A percentile compares a stretch with the other conserved stretches of the same genome.
Conservation (phyloP, 2,329 filamentous ascomycete genomes). For the Chaetomium strumarium region DNA sequence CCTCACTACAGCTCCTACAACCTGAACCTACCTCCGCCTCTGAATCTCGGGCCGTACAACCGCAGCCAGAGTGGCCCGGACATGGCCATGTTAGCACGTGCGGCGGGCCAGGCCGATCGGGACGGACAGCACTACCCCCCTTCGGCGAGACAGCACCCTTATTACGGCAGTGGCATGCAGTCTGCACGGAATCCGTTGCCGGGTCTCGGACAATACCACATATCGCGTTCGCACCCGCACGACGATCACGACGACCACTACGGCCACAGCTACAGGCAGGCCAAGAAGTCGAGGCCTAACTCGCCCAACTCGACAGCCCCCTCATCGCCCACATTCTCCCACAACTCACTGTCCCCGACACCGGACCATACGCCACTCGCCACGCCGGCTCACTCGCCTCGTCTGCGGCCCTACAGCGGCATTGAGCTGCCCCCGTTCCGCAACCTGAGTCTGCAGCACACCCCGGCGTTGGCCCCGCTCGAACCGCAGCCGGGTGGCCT, state of each 20-base stretch:
- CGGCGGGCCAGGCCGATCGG: constrained; percentile 57
- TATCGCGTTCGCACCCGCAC: constrained; percentile 82
- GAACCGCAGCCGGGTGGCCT: constrained; percentile 48
- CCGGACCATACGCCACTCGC: constrained; percentile 98
- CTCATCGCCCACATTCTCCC: constrained; percentile 92
- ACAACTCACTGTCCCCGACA: constrained; percentile 90
- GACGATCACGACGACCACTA: constrained; percentile 79
- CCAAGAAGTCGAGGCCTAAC: constrained; percentile 86
- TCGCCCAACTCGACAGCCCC: constrained; percentile 94
- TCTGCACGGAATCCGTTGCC: constrained; percentile 59
- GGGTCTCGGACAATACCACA: constrained; percentile 81
- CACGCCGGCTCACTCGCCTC: constrained; percentile 90
- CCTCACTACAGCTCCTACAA: constrained; percentile 78
- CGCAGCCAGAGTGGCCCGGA: constrained; percentile 44
- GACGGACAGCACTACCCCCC: constrained; percentile 46
- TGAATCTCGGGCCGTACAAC: constrained; percentile 46
- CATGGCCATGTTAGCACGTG: constrained; percentile 55
- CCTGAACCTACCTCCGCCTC: constrained; percentile 31
- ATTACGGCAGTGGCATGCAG: constrained; percentile 45
- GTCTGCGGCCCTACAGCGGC: constrained; percentile 73
- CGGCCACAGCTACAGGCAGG: constrained; percentile 58
- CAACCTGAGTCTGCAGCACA: constrained; percentile 49
- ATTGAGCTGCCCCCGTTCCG: constrained; percentile 81
- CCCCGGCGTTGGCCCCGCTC: constrained; percentile 53
- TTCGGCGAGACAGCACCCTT: constrained; percentile 46